Percentiles rank a stretch among this genome's conserved stretches.
These are phyloP conservation scores for Stenocarpella maydis DNA, from an alignment of 2,329 filamentous ascomycete genomes.

Conservation along the genomic window DNA sequence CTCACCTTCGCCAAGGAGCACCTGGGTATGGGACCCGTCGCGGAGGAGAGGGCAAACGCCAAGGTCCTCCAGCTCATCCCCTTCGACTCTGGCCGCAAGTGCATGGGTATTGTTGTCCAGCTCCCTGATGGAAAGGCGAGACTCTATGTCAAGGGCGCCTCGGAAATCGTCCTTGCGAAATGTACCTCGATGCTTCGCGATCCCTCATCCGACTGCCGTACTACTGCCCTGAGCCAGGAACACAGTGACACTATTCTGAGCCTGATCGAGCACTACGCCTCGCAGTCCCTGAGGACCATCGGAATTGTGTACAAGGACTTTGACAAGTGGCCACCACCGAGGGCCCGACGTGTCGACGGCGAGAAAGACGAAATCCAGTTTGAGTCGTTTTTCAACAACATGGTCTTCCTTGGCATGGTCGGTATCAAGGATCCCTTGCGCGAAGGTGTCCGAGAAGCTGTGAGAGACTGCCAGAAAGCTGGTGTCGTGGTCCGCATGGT, in stretches of 20 bases:
- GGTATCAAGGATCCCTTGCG: slow-evolving; percentile 85
- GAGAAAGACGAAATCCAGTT: slow-evolving; percentile 70
- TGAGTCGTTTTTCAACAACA: slow-evolving; percentile 71
- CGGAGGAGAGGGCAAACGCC: slow-evolving; percentile 64
- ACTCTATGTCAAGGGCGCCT: slow-evolving; percentile 70
- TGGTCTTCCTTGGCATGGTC: slow-evolving; percentile 75
- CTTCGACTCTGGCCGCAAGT: slow-evolving; percentile 80
- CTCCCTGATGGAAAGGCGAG: slow-evolving; percentile 60
- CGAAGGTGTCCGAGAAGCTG: slow-evolving; percentile 76
- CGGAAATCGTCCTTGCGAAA: slow-evolving; percentile 68
- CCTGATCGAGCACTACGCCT: slow-evolving; percentile 81
- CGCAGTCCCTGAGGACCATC: slow-evolving; percentile 83
- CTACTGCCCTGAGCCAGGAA: slow-evolving; percentile 57
- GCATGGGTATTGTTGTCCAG: slow-evolving; percentile 68
- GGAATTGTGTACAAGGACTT: slow-evolving; percentile 86
- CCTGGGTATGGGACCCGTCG: slow-evolving; percentile 71
- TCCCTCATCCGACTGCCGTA: slow-evolving; percentile 54
- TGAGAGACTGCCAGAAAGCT: slow-evolving; percentile 75
- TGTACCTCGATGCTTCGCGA: slow-evolving; percentile 61
- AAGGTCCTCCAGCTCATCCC: slow-evolving; percentile 73
- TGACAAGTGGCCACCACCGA: slow-evolving; percentile 80
- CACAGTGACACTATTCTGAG: slow-evolving; percentile 66
- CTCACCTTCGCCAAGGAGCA: slow-evolving; percentile 74
- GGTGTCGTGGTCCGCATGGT: slow-evolving; percentile 87
- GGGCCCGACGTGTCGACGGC: slow-evolving; percentile 61